Percentiles rank a stretch among this genome's conserved stretches.
phyloP scores from a whole-genome alignment of 345 rosid genomes.

The Populus ilicifolia region DNA sequence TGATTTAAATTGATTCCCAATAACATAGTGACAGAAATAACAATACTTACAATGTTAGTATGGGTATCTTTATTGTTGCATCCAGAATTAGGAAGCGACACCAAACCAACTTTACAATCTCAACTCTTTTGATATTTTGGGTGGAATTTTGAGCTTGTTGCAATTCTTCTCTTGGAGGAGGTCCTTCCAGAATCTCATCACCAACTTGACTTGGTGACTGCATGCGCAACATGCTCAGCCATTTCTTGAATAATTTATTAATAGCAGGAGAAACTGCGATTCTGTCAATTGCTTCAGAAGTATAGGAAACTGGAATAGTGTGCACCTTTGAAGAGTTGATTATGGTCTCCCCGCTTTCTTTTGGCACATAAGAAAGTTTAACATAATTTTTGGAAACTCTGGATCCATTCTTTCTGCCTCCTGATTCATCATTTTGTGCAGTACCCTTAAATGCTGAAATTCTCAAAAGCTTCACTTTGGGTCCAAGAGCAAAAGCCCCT shows the following conservation, averaged over 20 bases:
- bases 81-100: slow-evolving; percentile 62
- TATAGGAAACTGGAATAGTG: slow-evolving; percentile 54
- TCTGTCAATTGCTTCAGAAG: slow-evolving; percentile 54
- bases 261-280: slow-evolving; percentile 63
- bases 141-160: slow-evolving; percentile 26
- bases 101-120: slow-evolving; percentile 44
- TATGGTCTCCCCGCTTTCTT: slow-evolving; percentile 52
- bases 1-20: neutral
- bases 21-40: neutral
- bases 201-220: slow-evolving; percentile 48
- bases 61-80: slow-evolving; percentile 63
- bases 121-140: slow-evolving; percentile 29
- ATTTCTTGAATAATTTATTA: slow-evolving; percentile 70
- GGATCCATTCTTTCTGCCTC: slow-evolving; percentile 47
- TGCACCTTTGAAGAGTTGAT: slow-evolving; percentile 58
- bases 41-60: slow-evolving; percentile 69
- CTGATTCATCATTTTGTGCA: slow-evolving; percentile 53
- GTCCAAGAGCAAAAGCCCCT: slow-evolving; percentile 45
- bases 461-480: slow-evolving; percentile 49
- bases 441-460: slow-evolving; percentile 77
- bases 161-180: slow-evolving; percentile 30
- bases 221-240: slow-evolving; percentile 60
- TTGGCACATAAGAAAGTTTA: slow-evolving; percentile 63
- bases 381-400: slow-evolving; percentile 51
- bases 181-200: slow-evolving; percentile 48